These are phyloP conservation scores for Schoenoplectus triqueter DNA, from an alignment of 202 grass and related monocot genomes.

Conservation along the genomic window DNA sequence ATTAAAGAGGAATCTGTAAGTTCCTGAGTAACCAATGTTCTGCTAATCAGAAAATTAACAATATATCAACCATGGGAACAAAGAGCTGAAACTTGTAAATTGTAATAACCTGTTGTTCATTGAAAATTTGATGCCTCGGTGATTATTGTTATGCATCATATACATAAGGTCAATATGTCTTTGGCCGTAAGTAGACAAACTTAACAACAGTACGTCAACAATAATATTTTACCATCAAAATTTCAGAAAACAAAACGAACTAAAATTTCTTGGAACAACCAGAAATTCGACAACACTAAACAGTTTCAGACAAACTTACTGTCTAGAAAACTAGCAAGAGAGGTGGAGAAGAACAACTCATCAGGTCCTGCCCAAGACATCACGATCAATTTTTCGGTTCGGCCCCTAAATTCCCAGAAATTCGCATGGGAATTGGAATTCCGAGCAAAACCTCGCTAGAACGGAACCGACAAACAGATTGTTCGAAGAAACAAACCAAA, in stretches of 20 bases:
- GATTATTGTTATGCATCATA: background rate
- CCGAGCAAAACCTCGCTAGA: too few species aligned
- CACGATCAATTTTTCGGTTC: conserved; percentile 36
- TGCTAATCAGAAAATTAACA: background rate
- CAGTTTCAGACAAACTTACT: conserved; percentile 48
- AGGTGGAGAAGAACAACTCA: conserved; percentile 89
- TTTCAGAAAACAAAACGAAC: background rate
- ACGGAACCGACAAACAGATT: too few species aligned
- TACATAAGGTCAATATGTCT: background rate
- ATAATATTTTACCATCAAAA: background rate
- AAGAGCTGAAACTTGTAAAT: background rate
- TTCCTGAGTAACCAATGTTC: too few species aligned
- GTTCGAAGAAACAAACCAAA: too few species aligned
- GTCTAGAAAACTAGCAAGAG: conserved; percentile 83
- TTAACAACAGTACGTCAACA: too few species aligned
- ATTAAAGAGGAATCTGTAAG: background rate
- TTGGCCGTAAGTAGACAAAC: background rate
- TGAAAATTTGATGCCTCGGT: background rate
- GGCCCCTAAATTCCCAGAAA: background rate
- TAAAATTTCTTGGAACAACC: background rate
- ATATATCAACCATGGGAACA: background rate
- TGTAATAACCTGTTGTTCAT: background rate
- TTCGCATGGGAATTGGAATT: background rate
- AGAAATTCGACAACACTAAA: background rate
- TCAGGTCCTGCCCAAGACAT: conserved; percentile 89